phyloP scores from a whole-genome alignment of 106 monocot species.

The Triglochin maritima region DNA sequence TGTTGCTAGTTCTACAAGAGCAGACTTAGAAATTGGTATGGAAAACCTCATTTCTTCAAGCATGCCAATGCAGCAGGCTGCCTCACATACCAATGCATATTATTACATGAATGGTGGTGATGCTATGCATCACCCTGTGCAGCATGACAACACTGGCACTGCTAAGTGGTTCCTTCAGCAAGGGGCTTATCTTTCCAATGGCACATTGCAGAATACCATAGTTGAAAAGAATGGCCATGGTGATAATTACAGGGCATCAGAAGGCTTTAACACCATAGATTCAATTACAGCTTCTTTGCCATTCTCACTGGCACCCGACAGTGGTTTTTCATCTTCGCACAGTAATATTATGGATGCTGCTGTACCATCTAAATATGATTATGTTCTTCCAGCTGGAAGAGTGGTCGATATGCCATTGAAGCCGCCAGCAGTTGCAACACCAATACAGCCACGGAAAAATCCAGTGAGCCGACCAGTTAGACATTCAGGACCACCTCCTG shows the following conservation, averaged over 20 bases:
- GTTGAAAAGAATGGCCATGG: constrained; percentile 32
- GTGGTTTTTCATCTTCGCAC: constrained; percentile 8
- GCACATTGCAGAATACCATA: constrained; percentile 28
- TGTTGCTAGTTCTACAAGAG: constrained; percentile 10
- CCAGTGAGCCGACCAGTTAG: constrained; percentile 73
- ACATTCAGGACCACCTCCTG: constrained; percentile 84
- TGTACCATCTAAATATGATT: constrained; percentile 46
- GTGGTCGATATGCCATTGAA: constrained; percentile 20
- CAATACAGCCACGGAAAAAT: constrained; percentile 35
- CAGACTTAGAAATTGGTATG: constrained; percentile 15
- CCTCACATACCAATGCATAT: constrained; percentile 13
- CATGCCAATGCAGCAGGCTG: constrained; percentile 9
- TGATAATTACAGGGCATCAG: constrained; percentile 19
- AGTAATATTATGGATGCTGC: constrained; percentile 13
- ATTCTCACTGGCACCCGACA: constrained; percentile 6
- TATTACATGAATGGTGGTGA: constrained; percentile 1
- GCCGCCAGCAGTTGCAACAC: constrained; percentile 12
- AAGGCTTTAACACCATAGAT: constrained; percentile 14
- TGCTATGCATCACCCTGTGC: constrained; percentile 14
- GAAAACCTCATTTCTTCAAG: constrained; percentile 15
- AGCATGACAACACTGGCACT: constrained; percentile 26
- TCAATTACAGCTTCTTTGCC: constrained; percentile 10
- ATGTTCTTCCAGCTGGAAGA: constrained; percentile 17
- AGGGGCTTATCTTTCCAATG: constrained; percentile 28
- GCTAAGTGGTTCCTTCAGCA: constrained; percentile 38